Evolutionary conservation across 495 filamentous ascomycete genomes (phyloP).

Genomic region (Patellaria atrata): DNA sequence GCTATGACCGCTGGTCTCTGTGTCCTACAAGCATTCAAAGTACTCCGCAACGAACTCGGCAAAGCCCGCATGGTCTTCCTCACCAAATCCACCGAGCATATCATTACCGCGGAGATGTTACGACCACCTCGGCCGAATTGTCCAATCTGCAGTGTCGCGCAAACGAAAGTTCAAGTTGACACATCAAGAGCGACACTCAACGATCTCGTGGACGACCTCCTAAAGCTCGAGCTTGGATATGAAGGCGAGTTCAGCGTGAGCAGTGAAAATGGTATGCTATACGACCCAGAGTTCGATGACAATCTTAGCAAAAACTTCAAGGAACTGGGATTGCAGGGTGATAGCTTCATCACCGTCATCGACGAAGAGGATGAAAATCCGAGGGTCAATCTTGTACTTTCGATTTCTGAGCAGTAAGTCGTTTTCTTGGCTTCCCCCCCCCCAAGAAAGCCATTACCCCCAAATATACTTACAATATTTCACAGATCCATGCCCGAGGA

Average conservation of each 20-base stretch:
- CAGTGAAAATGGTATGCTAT: conserved; percentile 58
- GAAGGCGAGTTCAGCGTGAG: conserved; percentile 68
- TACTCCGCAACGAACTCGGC: conserved; percentile 57
- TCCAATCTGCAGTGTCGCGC: conserved; percentile 62
- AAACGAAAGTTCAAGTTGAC: conserved; percentile 52
- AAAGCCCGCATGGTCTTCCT: conserved; percentile 56
- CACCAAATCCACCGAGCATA: conserved; percentile 48
- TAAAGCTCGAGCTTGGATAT: conserved; percentile 60
- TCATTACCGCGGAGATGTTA: conserved; percentile 62
- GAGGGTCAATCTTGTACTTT: conserved; percentile 68
- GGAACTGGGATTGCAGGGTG: conserved; percentile 58
- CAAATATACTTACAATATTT: conserved; percentile 13
- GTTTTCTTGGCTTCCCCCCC: too few relatives aligned
- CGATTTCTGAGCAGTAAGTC: conserved; percentile 36
- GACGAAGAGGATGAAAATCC: conserved; percentile 76
- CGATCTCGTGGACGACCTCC: conserved; percentile 62
- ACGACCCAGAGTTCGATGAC: conserved; percentile 78
- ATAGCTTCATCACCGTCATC: conserved; percentile 67
- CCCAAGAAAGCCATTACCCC: conserved; percentile 9
- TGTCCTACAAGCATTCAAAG: conserved; percentile 86
- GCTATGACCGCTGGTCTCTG: conserved; percentile 90
- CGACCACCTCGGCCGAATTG: conserved; percentile 67
- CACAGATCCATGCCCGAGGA: conserved; percentile 26
- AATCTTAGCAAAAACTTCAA: conserved; percentile 64
- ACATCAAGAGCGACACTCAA: conserved; percentile 61